These are phyloP conservation scores for Cryptococcus sp. DNA, from an alignment of 1,284 basidiomycete species.

Conservation along the genomic window DNA sequence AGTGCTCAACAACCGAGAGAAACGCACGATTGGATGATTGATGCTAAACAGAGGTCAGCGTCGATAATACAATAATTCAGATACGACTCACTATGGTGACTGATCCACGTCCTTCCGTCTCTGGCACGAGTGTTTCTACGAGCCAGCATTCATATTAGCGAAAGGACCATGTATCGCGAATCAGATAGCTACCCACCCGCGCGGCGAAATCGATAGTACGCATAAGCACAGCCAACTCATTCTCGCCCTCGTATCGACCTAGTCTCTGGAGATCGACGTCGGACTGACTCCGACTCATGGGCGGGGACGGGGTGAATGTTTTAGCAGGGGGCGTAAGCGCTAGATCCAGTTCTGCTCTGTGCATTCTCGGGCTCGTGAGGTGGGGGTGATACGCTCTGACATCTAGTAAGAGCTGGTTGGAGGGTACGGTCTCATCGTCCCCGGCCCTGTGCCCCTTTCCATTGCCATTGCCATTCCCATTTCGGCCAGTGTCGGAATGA, in stretches of 20 bases:
- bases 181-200: slow-evolving; percentile 34
- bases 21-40: slow-evolving; percentile 50
- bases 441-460: too few relatives aligned
- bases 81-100: slow-evolving; percentile 47
- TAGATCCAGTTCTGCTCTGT: slow-evolving; percentile 9
- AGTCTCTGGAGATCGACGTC: slow-evolving; percentile 1
- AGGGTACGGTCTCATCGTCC: too few relatives aligned
- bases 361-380: too few relatives aligned
- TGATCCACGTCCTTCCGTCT: slow-evolving; percentile 51
- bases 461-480: too few relatives aligned
- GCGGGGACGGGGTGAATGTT: slow-evolving; percentile 24
- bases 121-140: slow-evolving; percentile 53
- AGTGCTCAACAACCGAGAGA: not conserved
- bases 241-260: slow-evolving; percentile 15
- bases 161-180: not conserved
- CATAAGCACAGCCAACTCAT: slow-evolving; percentile 36
- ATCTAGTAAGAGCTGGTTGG: too few relatives aligned
- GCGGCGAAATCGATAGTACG: slow-evolving; percentile 52
- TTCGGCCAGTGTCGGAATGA: too few relatives aligned
- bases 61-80: not conserved
- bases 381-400: too few relatives aligned
- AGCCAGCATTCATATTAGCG: too few relatives aligned
- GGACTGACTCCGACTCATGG: slow-evolving; percentile 15
- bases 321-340: slow-evolving; percentile 22
- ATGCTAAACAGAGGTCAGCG: slow-evolving; percentile 29